Evolutionary conservation across 2,329 filamentous ascomycete genomes (phyloP), one percentile per base, ranked within the genome.

Genomic region (Pyricularia sp.): DNA sequence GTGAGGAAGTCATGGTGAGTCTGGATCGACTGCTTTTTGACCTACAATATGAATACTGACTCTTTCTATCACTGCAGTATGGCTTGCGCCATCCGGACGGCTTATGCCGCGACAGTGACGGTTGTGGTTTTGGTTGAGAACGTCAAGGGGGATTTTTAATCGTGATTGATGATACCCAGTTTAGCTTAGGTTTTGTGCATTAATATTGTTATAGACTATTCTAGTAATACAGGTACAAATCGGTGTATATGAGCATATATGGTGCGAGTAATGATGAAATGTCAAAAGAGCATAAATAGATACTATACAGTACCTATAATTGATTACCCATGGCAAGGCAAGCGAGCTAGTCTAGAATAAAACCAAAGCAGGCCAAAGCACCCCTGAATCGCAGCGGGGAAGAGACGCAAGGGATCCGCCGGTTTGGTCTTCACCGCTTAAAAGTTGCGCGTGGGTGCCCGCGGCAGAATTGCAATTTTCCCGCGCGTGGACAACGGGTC

Each of bases 81-180:
- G 83, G 85, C 89, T 20, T 93, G 91, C 76, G 89, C 90, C 11
- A 88, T 93, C 70, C 83, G 91, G 70, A 90, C 92, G 77, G 90
- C 91, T 33, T 93, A 91, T 77, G 91, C 91, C 2, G 90, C 89
- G 20, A 89, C 89, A 50, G 77, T 93, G 68, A 90, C 87, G 65
- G 90, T 93, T 59, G 88, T 92, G 59, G 91, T 93, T 69, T 78
- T 93, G 68, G 81, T 89, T 58, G 86, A 90, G 69, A 83, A 81
- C 68, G 42, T 55, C 65, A 66, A 66, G 33, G 33, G 42, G 36
- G 65, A 50, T 55, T 55, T 61, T 61, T 26, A 20, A 61, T 26
- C 2, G n/a, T 61, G 58, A 61, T 26, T 61, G 9, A 25, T 61
- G 58, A 61, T 61, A 61, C 58, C 58, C 58, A 61, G 23, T 61